Conservation (phyloP, 345 rosid genomes). For the Gynandropsis gynandra region DNA sequence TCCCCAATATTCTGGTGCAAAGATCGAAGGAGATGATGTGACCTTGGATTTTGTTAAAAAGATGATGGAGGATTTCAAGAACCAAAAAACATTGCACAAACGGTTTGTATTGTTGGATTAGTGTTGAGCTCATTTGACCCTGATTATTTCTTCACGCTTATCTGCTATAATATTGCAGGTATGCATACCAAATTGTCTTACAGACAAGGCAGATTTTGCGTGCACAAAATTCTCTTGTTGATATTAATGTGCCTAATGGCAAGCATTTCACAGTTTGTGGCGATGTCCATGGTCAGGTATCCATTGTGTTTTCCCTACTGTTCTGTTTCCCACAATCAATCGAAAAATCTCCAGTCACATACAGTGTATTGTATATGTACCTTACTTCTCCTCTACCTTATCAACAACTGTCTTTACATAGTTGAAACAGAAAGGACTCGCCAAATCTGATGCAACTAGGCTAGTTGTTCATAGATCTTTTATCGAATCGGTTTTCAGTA, state of each 20-base stretch:
- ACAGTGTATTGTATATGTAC: not conserved
- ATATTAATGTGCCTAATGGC: constrained; percentile 63
- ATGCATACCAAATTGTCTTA: constrained; percentile 85
- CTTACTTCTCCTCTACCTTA: no score
- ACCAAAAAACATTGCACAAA: constrained; percentile 82
- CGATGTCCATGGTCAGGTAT: constrained; percentile 99
- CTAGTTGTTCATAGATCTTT: no score
- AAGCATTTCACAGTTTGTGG: constrained; percentile 88
- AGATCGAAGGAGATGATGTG: constrained; percentile 78
- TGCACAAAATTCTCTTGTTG: constrained; percentile 73
- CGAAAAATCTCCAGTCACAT: not conserved
- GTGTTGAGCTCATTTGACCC: constrained; percentile 17
- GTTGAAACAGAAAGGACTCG: no score
- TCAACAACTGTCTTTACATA: constrained; percentile 3
- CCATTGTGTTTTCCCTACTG: no score
- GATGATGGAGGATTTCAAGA: constrained; percentile 93
- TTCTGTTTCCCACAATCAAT: not conserved
- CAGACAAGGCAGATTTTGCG: constrained; percentile 74
- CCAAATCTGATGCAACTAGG: no score
- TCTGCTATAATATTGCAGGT: constrained; percentile 42
- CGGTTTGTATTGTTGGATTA: constrained; percentile 34
- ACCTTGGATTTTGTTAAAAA: constrained; percentile 86
- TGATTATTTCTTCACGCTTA: constrained; percentile 14
- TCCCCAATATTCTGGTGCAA: constrained; percentile 90
- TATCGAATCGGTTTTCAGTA: no score